Conservation (phyloP, 2,329 filamentous ascomycete species). For the Bipolaris bicolor region DNA sequence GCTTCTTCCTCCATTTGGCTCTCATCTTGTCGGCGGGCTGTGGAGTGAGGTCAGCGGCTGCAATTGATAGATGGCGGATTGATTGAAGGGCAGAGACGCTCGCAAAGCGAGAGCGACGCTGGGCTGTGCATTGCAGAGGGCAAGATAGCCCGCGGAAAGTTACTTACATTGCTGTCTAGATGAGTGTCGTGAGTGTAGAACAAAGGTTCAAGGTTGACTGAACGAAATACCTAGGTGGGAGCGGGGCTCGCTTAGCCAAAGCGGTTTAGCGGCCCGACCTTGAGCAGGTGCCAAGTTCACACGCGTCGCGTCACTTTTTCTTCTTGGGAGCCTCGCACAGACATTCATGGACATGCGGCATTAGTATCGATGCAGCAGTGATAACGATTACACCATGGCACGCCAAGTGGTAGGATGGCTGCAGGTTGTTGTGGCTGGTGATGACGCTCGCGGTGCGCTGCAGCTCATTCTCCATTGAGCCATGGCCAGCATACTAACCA, state of each 20-base stretch:
- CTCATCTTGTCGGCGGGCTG: constrained; percentile 66
- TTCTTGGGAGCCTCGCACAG: constrained; percentile 2
- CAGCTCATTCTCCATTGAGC: background rate
- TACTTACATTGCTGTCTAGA: constrained; percentile 53
- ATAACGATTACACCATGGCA: constrained; percentile 28
- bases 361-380: background rate
- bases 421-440: constrained; percentile 28
- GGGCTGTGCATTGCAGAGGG: constrained; percentile 32
- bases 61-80: constrained; percentile 20
- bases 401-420: constrained; percentile 37
- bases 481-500: constrained; percentile 23
- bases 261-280: constrained; percentile 8
- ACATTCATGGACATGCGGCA: constrained; percentile 2
- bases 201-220: constrained; percentile 34
- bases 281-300: constrained; percentile 11
- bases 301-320: constrained; percentile 21
- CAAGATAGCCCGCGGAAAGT: constrained; percentile 6
- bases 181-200: constrained; percentile 51
- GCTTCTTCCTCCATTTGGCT: constrained; percentile 99
- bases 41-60: constrained; percentile 38
- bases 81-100: constrained; percentile 8
- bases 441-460: constrained; percentile 25
- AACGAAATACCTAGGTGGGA: constrained; percentile 27
- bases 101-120: constrained; percentile 17
- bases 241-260: constrained; percentile 33